Conservation (phyloP, 169 alveolate species). For the Fabrea salina region DNA sequence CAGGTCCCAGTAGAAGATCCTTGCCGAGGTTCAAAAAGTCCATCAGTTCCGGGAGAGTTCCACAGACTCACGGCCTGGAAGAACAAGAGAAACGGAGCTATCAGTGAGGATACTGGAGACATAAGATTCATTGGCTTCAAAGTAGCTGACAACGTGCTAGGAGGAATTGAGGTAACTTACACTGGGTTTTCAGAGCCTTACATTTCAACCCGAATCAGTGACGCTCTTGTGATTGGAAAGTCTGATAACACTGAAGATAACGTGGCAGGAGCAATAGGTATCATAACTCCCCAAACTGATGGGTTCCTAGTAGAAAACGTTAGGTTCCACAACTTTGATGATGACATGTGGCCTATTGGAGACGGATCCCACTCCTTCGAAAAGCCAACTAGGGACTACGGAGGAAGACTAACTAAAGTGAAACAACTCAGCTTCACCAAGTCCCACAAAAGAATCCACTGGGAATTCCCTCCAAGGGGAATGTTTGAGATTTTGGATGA, state of each 20-base stretch:
- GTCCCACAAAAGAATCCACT: slow-evolving; percentile 3
- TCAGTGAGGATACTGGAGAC: slow-evolving; percentile 45
- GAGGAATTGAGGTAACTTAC: slow-evolving; percentile 45
- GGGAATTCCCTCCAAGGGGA: slow-evolving; percentile 2
- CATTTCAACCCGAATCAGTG: slow-evolving; percentile 6
- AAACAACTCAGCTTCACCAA: not conserved
- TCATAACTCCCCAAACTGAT: slow-evolving; percentile 54
- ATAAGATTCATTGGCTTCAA: slow-evolving; percentile 37
- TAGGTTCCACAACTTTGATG: slow-evolving; percentile 33
- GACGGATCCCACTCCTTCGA: slow-evolving; percentile 46
- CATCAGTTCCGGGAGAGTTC: slow-evolving; percentile 37
- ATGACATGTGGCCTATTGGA: slow-evolving; percentile 26
- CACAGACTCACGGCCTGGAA: slow-evolving; percentile 41
- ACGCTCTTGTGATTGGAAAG: slow-evolving; percentile 34
- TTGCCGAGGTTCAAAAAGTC: slow-evolving; percentile 29
- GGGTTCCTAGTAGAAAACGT: slow-evolving; percentile 35
- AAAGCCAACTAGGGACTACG: slow-evolving; percentile 32
- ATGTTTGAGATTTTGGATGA: slow-evolving; percentile 4
- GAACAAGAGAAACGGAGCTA: slow-evolving; percentile 47
- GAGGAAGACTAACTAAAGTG: slow-evolving; percentile 33
- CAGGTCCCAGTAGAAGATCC: slow-evolving; percentile 46
- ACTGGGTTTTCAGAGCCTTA: not conserved
- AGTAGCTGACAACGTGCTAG: slow-evolving; percentile 43
- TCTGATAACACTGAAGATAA: slow-evolving; percentile 15
- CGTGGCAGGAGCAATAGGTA: slow-evolving; percentile 23